Conservation (phyloP, 1,139 yeast genomes). For the Groenewaldozyma sp. region DNA sequence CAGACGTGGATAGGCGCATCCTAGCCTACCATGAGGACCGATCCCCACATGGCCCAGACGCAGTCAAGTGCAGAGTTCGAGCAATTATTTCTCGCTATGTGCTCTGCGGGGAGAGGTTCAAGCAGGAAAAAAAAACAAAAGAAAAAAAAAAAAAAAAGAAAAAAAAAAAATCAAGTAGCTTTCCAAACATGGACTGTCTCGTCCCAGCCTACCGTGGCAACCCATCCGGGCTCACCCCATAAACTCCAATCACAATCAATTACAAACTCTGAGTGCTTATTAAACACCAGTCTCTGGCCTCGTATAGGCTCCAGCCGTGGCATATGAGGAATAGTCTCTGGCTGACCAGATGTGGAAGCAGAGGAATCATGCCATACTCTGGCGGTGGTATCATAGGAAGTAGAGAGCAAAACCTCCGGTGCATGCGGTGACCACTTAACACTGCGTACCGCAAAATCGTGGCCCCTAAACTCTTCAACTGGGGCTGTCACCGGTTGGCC, state of each 20-base stretch:
- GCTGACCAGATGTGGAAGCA: constrained; percentile 15
- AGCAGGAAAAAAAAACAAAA: background rate
- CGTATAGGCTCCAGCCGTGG: constrained; percentile 34
- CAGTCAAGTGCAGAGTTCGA: background rate
- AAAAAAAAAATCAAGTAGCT: too few species aligned
- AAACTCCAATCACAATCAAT: constrained; percentile 93
- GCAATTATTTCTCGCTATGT: background rate
- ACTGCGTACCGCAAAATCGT: constrained; percentile 77
- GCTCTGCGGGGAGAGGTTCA: too few species aligned
- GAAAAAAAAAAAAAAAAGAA: background rate
- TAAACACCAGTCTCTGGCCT: constrained; percentile 52
- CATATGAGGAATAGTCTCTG: background rate
- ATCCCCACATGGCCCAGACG: too few species aligned
- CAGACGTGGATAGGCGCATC: too few species aligned
- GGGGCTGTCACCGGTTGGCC: constrained; percentile 31
- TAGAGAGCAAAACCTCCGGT: constrained; percentile 58
- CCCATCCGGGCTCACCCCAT: constrained; percentile 97
- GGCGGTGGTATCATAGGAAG: constrained; percentile 90
- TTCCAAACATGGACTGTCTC: constrained; percentile 93
- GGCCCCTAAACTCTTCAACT: constrained; percentile 71
- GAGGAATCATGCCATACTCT: constrained; percentile 75
- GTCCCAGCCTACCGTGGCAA: constrained; percentile 94
- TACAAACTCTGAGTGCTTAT: constrained; percentile 76
- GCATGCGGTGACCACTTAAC: constrained; percentile 87
- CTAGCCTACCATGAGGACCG: too few species aligned